Evolutionary conservation across 106 monocot genomes (phyloP).

Genomic region (Phalaenopsis aphrodite): DNA sequence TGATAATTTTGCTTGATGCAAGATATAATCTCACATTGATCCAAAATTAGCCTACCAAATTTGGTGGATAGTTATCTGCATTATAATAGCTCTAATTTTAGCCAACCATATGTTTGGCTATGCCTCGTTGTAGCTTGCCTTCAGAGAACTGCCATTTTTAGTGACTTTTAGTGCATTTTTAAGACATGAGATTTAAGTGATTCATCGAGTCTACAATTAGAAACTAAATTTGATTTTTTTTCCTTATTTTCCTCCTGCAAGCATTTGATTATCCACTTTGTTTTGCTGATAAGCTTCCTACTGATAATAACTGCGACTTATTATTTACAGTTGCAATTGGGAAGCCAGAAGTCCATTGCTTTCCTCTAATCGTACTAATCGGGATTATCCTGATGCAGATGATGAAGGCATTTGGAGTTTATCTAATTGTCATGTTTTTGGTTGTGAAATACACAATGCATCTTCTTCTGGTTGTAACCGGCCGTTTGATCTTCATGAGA

Average conservation of each 20-base stretch:
- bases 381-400: constrained; percentile 17
- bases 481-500: constrained; percentile 77
- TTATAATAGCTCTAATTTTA: not conserved
- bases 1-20: not conserved
- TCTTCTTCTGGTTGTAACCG: constrained; percentile 17
- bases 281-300: not conserved
- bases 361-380: constrained; percentile 12
- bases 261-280: not conserved
- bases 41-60: not conserved
- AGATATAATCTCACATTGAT: not conserved
- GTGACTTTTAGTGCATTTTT: not conserved
- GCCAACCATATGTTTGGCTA: not conserved
- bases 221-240: not conserved
- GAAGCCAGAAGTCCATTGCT: constrained; percentile 47
- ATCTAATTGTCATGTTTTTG: constrained; percentile 66
- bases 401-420: constrained; percentile 45
- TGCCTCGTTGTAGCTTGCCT: not conserved
- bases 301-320: constrained; percentile 1
- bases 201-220: not conserved
- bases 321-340: constrained; percentile 73
- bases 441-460: constrained; percentile 45
- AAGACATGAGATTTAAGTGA: not conserved
- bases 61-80: not conserved
- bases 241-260: not conserved
- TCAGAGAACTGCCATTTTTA: not conserved